Evolutionary conservation across 2,329 filamentous ascomycete genomes (phyloP).

Genomic region (Stemphylium vesicarium): DNA sequence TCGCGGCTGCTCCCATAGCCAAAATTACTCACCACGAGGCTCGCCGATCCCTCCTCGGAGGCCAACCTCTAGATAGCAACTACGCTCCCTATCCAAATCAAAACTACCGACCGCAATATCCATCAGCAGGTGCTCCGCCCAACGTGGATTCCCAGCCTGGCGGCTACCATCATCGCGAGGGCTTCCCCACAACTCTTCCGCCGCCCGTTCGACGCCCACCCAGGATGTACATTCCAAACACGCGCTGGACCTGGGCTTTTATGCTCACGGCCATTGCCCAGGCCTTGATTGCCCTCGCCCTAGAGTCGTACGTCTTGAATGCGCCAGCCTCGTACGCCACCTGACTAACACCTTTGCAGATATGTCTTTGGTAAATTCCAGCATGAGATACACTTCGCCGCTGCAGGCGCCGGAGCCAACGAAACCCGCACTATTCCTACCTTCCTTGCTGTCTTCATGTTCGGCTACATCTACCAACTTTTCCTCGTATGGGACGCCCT

Average conservation of each 20-base stretch:
- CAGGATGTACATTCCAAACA: conserved; percentile 77
- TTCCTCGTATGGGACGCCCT: conserved; percentile 92
- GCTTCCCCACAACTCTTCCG: conserved; percentile 51
- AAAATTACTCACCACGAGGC: conserved; percentile 65
- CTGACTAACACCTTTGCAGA: conserved; percentile 53
- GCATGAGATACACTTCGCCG: conserved; percentile 56
- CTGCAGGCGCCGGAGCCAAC: conserved; percentile 45
- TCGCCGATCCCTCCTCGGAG: conserved; percentile 65
- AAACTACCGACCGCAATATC: conserved; percentile 51
- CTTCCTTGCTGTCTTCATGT: conserved; percentile 95
- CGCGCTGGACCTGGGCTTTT: conserved; percentile 88
- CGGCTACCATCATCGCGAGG: conserved; percentile 54
- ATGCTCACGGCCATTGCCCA: conserved; percentile 76
- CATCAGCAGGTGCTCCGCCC: conserved; percentile 12
- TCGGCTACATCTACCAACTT: conserved; percentile 92
- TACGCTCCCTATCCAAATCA: conserved; percentile 52
- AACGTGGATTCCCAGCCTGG: conserved; percentile 57
- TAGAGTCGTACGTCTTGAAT: conserved; percentile 76
- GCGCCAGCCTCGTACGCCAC: neutral
- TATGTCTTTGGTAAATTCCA: conserved; percentile 93
- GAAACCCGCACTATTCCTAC: conserved; percentile 78
- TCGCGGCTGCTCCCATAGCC: conserved; percentile 45
- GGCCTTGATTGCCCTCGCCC: conserved; percentile 77
- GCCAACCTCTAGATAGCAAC: conserved; percentile 59
- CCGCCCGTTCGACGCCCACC: conserved; percentile 40